These are phyloP conservation scores for Ogataea chonburiensis DNA, from an alignment of 805 yeast species.

Conservation along the genomic window DNA sequence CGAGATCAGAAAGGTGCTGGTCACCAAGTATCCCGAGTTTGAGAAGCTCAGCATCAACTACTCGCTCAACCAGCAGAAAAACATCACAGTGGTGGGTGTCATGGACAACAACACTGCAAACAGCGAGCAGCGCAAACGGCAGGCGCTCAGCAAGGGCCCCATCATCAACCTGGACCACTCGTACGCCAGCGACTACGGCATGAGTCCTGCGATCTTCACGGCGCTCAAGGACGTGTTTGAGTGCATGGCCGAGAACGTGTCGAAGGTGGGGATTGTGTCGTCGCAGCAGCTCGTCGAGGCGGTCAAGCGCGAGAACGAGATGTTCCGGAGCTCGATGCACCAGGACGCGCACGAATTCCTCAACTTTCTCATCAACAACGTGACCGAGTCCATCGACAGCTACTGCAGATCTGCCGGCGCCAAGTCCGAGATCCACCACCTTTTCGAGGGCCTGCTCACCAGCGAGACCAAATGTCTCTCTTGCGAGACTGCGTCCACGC, in stretches of 20 bases:
- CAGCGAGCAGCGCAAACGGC: constrained; percentile 72
- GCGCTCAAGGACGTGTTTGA: constrained; percentile 86
- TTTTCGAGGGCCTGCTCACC: constrained; percentile 83
- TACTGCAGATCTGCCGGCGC: constrained; percentile 21
- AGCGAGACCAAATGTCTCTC: constrained; percentile 87
- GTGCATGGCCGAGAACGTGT: constrained; percentile 67
- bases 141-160: constrained; percentile 79
- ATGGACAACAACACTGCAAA: constrained; percentile 43
- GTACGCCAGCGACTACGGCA: constrained; percentile 48
- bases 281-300: constrained; percentile 73
- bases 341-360: constrained; percentile 98
- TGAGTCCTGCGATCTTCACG: constrained; percentile 52
- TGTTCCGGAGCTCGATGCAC: constrained; percentile 90
- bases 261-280: constrained; percentile 78
- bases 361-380: constrained; percentile 74
- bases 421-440: constrained; percentile 44
- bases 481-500: constrained; percentile 77
- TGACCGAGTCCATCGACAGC: constrained; percentile 51
- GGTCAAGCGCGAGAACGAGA: constrained; percentile 75
- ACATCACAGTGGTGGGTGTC: constrained; percentile 46
- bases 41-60: constrained; percentile 37
- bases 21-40: constrained; percentile 33
- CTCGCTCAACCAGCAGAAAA: constrained; percentile 41
- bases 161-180: constrained; percentile 77
- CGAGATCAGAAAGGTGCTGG: constrained; percentile 22